phyloP scores from a whole-genome alignment of 2,329 filamentous ascomycete species.

The Scedosporium dehoogii region DNA sequence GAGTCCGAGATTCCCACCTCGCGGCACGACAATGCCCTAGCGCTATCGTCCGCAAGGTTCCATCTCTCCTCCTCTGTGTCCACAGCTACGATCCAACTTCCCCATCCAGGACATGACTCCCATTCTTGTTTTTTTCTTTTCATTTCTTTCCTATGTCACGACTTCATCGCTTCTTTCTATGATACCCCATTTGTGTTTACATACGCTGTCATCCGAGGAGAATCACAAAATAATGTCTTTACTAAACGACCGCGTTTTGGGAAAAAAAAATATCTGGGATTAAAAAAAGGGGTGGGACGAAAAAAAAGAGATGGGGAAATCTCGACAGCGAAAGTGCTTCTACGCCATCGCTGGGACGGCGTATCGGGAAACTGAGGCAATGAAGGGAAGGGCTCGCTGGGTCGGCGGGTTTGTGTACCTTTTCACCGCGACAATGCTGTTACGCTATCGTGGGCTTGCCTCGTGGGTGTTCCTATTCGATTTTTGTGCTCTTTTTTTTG shows the following conservation, averaged over 20 bases:
- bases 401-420: conserved; percentile 2
- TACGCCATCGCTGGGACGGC: conserved; percentile 47
- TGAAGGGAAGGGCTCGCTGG: conserved; percentile 9
- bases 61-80: background rate
- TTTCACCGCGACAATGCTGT: conserved; percentile 38
- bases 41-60: conserved; percentile 33
- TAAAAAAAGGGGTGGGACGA: background rate
- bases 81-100: background rate
- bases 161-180: conserved; percentile 17
- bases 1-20: background rate
- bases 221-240: conserved; percentile 6
- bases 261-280: background rate
- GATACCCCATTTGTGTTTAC: conserved; percentile 37
- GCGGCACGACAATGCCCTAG: conserved; percentile 38
- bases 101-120: background rate
- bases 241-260: background rate
- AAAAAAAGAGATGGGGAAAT: conserved; percentile 6
- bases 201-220: conserved; percentile 24
- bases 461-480: conserved; percentile 31
- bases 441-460: conserved; percentile 41
- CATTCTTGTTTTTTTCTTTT: conserved; percentile 10
- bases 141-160: conserved; percentile 9
- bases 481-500: conserved; percentile 13
- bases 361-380: conserved; percentile 36
- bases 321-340: conserved; percentile 45